These are phyloP conservation scores for Solioccasus polychromus DNA, from an alignment of 768 basidiomycete species.

Conservation along the genomic window DNA sequence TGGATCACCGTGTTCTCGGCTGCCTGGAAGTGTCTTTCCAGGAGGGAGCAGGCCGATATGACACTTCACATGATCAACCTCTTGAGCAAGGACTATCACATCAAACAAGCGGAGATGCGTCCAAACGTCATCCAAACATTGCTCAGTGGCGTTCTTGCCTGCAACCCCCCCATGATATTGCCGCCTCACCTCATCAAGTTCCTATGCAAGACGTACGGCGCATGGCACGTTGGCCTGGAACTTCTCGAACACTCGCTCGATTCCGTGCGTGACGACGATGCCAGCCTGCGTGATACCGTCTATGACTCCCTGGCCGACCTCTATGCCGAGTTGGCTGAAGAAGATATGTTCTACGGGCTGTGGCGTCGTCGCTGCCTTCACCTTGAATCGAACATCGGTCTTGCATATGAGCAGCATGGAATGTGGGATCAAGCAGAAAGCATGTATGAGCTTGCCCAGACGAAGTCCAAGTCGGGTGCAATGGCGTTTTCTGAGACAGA, in stretches of 20 bases:
- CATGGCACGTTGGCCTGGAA: slow-evolving; percentile 92
- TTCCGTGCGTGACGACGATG: slow-evolving; percentile 75
- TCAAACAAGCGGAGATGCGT: slow-evolving; percentile 81
- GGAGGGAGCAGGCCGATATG: slow-evolving; percentile 85
- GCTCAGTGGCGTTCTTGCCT: slow-evolving; percentile 80
- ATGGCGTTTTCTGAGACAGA: slow-evolving; percentile 93
- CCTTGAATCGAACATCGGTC: slow-evolving; percentile 81
- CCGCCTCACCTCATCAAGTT: slow-evolving; percentile 96
- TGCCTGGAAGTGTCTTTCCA: slow-evolving; percentile 79
- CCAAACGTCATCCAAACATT: slow-evolving; percentile 93
- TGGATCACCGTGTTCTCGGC: slow-evolving; percentile 90
- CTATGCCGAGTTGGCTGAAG: slow-evolving; percentile 94
- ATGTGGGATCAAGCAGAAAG: slow-evolving; percentile 93
- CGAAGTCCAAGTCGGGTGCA: slow-evolving; percentile 71
- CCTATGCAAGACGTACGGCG: slow-evolving; percentile 91
- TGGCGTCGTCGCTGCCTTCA: slow-evolving; percentile 92
- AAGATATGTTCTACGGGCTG: slow-evolving; percentile 95
- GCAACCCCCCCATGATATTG: slow-evolving; percentile 80
- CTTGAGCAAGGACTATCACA: slow-evolving; percentile 91
- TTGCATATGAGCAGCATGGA: slow-evolving; percentile 93
- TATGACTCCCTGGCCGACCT: slow-evolving; percentile 91
- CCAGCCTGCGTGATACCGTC: slow-evolving; percentile 74
- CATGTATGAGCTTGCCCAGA: slow-evolving; percentile 89
- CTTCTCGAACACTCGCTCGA: slow-evolving; percentile 82
- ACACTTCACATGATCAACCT: slow-evolving; percentile 88